Conservation (phyloP, 2,329 filamentous ascomycete species). For the Lachnellula occidentalis region DNA sequence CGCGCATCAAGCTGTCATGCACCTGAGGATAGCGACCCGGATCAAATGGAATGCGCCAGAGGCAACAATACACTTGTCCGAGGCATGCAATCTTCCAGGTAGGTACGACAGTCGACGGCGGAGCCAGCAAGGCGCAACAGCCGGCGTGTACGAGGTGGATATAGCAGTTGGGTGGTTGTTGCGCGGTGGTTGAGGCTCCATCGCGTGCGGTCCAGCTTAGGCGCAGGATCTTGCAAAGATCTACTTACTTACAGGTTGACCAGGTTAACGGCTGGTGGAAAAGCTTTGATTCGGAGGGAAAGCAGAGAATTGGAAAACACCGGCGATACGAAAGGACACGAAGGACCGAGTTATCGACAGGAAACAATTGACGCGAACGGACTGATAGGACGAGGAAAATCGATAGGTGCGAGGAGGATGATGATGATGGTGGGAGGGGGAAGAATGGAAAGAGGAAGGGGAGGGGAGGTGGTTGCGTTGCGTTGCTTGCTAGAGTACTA, state of each 20-base stretch:
- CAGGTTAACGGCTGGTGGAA: conserved; percentile 26
- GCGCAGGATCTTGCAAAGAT: conserved; percentile 23
- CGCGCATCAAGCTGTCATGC: conserved; percentile 16
- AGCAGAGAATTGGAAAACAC: conserved; percentile 33
- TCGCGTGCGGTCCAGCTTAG: conserved; percentile 27
- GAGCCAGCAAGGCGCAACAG: conserved; percentile 5
- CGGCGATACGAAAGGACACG: conserved; percentile 32
- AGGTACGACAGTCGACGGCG: conserved; percentile 15
- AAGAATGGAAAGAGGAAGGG: conserved; percentile 9
- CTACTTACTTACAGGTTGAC: conserved; percentile 28
- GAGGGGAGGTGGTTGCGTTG: conserved; percentile 1
- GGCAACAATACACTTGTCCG: conserved; percentile 14
- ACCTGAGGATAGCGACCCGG: conserved; percentile 15
- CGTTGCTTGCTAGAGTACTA: too few species aligned
- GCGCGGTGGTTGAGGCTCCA: conserved; percentile 22
- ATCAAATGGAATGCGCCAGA: conserved; percentile 26
- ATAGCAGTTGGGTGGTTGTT: conserved; percentile 21
- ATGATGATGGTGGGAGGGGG: conserved; percentile 15
- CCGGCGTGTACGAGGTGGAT: conserved; percentile 4
- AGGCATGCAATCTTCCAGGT: conserved; percentile 15
- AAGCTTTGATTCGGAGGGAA: conserved; percentile 26
- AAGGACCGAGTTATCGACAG: conserved; percentile 31
- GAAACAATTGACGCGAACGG: conserved; percentile 31
- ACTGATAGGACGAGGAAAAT: conserved; percentile 19
- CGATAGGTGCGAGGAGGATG: conserved; percentile 18